Base-by-base conservation (phyloP, 75 land plant species). In the Sequoiadendron giganteum region DNA sequence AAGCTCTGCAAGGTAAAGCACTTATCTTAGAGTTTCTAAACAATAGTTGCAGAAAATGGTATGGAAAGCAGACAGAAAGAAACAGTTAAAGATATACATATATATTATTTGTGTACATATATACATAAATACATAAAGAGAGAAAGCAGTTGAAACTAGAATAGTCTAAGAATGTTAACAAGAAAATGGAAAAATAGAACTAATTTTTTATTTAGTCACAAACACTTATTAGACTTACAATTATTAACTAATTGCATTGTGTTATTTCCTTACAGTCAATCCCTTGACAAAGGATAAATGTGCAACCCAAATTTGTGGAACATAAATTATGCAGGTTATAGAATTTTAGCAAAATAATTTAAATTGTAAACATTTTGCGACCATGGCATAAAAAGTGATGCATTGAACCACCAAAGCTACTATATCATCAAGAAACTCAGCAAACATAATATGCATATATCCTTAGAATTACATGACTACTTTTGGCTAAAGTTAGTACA, bases 1-100 rank as follows among this genome's bases (percentile, higher is more conserved):
- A 98, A 89, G 89, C 99, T 98, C 99, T 98, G 91, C 38, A 48
- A 77, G 56, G 82, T 48, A 87, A 84, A 88, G 78, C 40, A 84
- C 7, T 42, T 30, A 42, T n/a, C 85, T 30, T n/a, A 72, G 76
- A 72, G 76, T 72, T 72, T 25, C 36, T 72, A 72, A 4, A 8
- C 10, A 1, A n/a, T 15, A 15, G 45, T 47, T 49, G 49, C 16
- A 16, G 82, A 32, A 45, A 87, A 10, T 52, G 73, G 21, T 77
- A 10, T 18, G 52, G 36, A 30, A 11, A 80, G 10, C 83, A 81
- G 0, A 10, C 76, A 72, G 32, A 28, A 72, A 72, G 34, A 10
- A 30, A 72, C 34, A 30, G 78, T 32, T 40, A 87, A 81, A 78
- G 32, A 48, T 76, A 39, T 39, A 79, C 40, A 79, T 34, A 34